A percentile compares a stretch with the other conserved stretches of the same genome.
These are phyloP conservation scores for Colletotrichum agaves DNA, from an alignment of 2,329 filamentous ascomycete genomes.

Conservation along the genomic window DNA sequence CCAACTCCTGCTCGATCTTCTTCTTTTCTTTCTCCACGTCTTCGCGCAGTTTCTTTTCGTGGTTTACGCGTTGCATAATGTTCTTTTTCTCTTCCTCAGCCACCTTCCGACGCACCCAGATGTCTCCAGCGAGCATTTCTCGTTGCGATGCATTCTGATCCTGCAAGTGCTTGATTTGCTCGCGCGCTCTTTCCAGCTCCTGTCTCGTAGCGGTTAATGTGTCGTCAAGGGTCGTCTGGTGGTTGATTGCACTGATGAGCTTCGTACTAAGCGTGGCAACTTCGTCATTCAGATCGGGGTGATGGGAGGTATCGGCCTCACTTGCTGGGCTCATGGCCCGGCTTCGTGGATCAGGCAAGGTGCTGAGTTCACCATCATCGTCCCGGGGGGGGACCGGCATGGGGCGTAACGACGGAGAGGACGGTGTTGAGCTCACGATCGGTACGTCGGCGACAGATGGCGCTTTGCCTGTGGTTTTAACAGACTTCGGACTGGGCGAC, in stretches of 20 bases:
- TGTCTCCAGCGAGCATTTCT: slow-evolving; percentile 76
- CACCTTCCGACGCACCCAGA: slow-evolving; percentile 79
- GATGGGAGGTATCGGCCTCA: slow-evolving; percentile 51
- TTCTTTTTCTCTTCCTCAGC: slow-evolving; percentile 77
- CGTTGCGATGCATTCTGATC: slow-evolving; percentile 72
- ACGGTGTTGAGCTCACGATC: slow-evolving; percentile 49
- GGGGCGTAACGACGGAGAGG: slow-evolving; percentile 46
- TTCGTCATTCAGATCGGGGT: slow-evolving; percentile 73
- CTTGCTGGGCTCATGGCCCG: slow-evolving; percentile 60
- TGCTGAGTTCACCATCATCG: slow-evolving; percentile 73
- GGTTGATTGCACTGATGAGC: slow-evolving; percentile 96
- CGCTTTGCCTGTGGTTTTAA: slow-evolving; percentile 50
- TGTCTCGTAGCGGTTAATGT: slow-evolving; percentile 83
- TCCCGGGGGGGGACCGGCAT: slow-evolving; percentile 55
- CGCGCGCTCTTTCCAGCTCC: slow-evolving; percentile 79
- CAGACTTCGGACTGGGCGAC: slow-evolving; percentile 49
- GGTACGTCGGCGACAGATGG: slow-evolving; percentile 51
- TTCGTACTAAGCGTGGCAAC: slow-evolving; percentile 94
- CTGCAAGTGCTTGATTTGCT: slow-evolving; percentile 76
- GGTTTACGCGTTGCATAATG: slow-evolving; percentile 67
- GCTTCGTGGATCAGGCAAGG: slow-evolving; percentile 72
- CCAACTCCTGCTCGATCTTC: slow-evolving; percentile 90
- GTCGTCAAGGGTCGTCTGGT: slow-evolving; percentile 93
- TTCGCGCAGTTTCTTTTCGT: slow-evolving; percentile 73
- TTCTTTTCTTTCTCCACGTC: slow-evolving; percentile 83